Evolutionary conservation across 176 grass and related monocot genomes (phyloP).

Genomic region (Cenchrus fungigraminus): DNA sequence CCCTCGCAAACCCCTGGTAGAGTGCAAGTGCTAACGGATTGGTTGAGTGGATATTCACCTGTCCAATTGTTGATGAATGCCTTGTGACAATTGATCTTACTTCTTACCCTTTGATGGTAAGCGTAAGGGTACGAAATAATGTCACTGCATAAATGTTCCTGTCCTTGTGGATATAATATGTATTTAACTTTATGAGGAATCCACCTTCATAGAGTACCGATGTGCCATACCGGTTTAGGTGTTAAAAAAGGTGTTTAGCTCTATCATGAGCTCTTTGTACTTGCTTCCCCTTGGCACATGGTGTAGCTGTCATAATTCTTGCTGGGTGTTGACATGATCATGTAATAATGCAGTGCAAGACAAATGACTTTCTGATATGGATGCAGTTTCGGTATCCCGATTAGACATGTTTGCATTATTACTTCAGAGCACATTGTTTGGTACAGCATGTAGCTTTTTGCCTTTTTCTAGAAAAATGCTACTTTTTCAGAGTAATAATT

Average conservation of each 20-base stretch:
- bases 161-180: constrained; percentile 25
- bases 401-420: constrained; percentile 30
- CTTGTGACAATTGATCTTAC: constrained; percentile 8
- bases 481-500: constrained; percentile 43
- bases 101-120: constrained; percentile 8
- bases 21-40: constrained; percentile 19
- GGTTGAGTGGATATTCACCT: constrained; percentile 3
- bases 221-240: constrained; percentile 21
- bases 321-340: constrained; percentile 28
- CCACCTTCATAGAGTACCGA: not conserved
- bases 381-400: not conserved
- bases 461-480: not conserved
- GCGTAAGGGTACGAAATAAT: constrained; percentile 9
- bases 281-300: constrained; percentile 38
- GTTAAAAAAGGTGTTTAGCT: constrained; percentile 11
- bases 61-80: constrained; percentile 5
- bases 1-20: not conserved
- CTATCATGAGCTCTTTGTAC: constrained; percentile 35
- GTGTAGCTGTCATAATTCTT: constrained; percentile 25
- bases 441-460: not conserved
- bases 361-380: constrained; percentile 38
- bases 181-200: constrained; percentile 27
- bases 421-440: constrained; percentile 7
- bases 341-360: constrained; percentile 17
- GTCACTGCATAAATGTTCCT: constrained; percentile 1